These are phyloP conservation scores for Hyphodiscus hymeniophilus DNA, from an alignment of 495 filamentous ascomycete species.

Conservation along the genomic window DNA sequence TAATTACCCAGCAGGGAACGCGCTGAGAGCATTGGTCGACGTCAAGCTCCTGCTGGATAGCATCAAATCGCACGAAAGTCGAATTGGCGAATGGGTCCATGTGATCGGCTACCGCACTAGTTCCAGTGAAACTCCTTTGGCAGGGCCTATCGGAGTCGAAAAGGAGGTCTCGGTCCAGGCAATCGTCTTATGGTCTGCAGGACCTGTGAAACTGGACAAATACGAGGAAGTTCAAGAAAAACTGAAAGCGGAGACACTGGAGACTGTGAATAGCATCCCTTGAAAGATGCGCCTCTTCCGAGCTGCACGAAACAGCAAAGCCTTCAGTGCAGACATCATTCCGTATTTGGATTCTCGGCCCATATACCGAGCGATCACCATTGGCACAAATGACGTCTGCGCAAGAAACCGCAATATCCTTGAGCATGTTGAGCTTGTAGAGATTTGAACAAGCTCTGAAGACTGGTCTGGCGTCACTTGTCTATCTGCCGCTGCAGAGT, in stretches of 20 bases:
- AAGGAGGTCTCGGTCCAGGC: slow-evolving; percentile 44
- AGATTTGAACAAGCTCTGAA: too few species aligned
- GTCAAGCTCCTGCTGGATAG: slow-evolving; percentile 60
- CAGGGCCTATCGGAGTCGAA: background rate
- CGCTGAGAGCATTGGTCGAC: slow-evolving; percentile 50
- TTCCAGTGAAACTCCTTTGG: background rate
- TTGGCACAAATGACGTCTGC: too few species aligned
- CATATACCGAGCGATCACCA: too few species aligned
- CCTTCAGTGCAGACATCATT: too few species aligned
- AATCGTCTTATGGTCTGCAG: slow-evolving; percentile 57
- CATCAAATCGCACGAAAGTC: slow-evolving; percentile 53
- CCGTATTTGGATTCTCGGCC: too few species aligned
- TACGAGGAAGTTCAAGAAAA: slow-evolving; percentile 45
- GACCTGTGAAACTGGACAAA: slow-evolving; percentile 49
- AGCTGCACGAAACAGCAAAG: too few species aligned
- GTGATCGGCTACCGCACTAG: slow-evolving; percentile 70
- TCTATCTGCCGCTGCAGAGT: too few species aligned
- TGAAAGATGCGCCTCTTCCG: too few species aligned
- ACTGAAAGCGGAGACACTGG: slow-evolving; percentile 1
- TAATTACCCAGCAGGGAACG: slow-evolving; percentile 42
- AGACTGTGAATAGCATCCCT: too few species aligned
- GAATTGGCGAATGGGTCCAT: slow-evolving; percentile 84
- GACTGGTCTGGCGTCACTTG: too few species aligned
- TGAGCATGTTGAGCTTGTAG: too few species aligned
- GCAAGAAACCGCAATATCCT: too few species aligned